Percentiles rank a stretch among this genome's conserved stretches.
phyloP scores from a whole-genome alignment of 345 rosid genomes.

The Citrus medica region DNA sequence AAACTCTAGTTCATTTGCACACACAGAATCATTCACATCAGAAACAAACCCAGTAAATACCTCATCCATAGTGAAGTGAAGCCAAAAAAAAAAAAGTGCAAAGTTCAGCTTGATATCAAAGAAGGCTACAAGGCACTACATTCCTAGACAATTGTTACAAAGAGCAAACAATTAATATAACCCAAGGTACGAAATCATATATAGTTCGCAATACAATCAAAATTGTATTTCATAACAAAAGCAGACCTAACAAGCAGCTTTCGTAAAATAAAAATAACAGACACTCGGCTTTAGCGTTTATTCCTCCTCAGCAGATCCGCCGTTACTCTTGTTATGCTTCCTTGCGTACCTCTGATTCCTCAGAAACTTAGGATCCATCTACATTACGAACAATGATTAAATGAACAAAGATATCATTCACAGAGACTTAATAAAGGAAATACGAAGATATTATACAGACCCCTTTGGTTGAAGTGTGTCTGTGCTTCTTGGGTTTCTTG shows the following conservation, averaged over 20 bases:
- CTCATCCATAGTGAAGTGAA: neutral
- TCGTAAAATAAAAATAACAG: neutral
- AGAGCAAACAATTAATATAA: neutral
- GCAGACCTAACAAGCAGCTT: neutral
- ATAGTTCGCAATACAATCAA: neutral
- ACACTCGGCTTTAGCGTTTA: neutral
- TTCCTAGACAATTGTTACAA: neutral
- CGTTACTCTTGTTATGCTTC: conserved; percentile 42
- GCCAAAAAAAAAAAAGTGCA: neutral
- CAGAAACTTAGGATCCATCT: conserved; percentile 61
- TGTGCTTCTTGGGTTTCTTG: conserved; percentile 25
- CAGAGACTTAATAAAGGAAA: neutral
- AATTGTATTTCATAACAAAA: neutral
- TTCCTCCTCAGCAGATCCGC: conserved; percentile 20
- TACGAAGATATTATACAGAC: neutral
- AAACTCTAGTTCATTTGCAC: neutral
- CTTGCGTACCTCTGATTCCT: conserved; percentile 58
- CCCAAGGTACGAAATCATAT: neutral
- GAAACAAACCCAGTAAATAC: neutral
- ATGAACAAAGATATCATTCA: neutral
- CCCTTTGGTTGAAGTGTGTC: conserved; percentile 26
- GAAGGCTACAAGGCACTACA: neutral
- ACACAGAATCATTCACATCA: neutral
- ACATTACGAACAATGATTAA: neutral
- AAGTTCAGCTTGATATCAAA: neutral